Conservation (phyloP, 1,284 basidiomycete genomes). For the Ceratobasidium theobromae region DNA sequence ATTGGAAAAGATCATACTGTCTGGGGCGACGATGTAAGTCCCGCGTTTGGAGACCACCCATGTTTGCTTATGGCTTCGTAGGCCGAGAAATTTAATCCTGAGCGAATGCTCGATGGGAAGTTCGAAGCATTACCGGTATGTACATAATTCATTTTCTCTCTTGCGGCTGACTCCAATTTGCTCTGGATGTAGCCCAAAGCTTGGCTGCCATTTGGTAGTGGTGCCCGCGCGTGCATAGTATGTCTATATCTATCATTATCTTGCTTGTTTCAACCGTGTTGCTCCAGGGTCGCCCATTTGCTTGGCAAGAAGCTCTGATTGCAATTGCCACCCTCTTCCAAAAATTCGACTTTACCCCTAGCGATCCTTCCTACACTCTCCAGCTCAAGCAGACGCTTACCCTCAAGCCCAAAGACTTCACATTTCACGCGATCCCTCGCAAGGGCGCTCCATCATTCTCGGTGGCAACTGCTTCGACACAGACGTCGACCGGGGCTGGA, state of each 20-base stretch:
- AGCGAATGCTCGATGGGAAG: slow-evolving; percentile 50
- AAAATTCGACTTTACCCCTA: slow-evolving; percentile 41
- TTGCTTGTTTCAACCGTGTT: not conserved
- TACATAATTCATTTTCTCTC: not conserved
- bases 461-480: not conserved
- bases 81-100: slow-evolving; percentile 43
- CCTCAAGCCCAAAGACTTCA: slow-evolving; percentile 42
- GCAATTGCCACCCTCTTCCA: slow-evolving; percentile 40
- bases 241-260: not conserved
- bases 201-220: slow-evolving; percentile 39
- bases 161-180: not conserved
- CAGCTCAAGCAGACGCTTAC: slow-evolving; percentile 41
- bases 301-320: slow-evolving; percentile 41
- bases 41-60: not conserved
- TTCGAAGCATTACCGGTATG: slow-evolving; percentile 39
- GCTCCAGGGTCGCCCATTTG: slow-evolving; percentile 40
- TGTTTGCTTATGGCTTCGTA: not conserved
- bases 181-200: slow-evolving; percentile 13
- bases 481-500: not conserved
- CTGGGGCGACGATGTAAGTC: slow-evolving; percentile 41
- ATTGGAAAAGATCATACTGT: slow-evolving; percentile 41
- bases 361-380: slow-evolving; percentile 39
- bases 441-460: slow-evolving; percentile 33
- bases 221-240: slow-evolving; percentile 41
- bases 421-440: slow-evolving; percentile 40